Percentiles rank a stretch among this genome's conserved stretches.
Evolutionary conservation across 192 early-diverging fungal species (phyloP).

Genomic region (Coemansia umbellata): DNA sequence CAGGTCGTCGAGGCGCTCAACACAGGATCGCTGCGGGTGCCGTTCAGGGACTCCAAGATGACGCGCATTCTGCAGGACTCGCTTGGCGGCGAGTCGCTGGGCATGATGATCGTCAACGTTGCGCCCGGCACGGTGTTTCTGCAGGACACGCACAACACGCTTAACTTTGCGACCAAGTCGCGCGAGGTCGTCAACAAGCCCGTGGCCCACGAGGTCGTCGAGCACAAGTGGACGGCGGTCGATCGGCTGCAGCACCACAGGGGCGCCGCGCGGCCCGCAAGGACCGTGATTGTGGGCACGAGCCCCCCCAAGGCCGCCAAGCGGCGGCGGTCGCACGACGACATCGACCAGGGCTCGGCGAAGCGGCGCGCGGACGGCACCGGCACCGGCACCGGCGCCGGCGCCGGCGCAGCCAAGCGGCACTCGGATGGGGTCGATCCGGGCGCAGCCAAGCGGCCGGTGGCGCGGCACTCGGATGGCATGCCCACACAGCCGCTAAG

Average conservation of each 20-base stretch:
- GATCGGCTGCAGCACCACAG: slow-evolving; percentile 43
- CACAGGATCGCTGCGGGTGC: slow-evolving; percentile 50
- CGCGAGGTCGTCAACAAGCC: slow-evolving; percentile 60
- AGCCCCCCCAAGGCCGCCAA: slow-evolving; percentile 4
- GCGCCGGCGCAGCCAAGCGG: background rate
- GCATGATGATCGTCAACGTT: slow-evolving; percentile 68
- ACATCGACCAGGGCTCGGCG: background rate
- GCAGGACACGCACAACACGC: slow-evolving; percentile 57
- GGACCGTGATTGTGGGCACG: slow-evolving; percentile 6
- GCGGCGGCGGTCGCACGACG: slow-evolving; percentile 34
- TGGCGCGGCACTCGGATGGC: background rate
- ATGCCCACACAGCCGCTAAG: no score
- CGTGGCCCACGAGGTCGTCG: slow-evolving; percentile 43
- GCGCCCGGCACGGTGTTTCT: slow-evolving; percentile 53
- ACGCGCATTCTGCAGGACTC: slow-evolving; percentile 64
- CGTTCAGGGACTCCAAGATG: slow-evolving; percentile 67
- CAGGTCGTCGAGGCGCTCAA: slow-evolving; percentile 66
- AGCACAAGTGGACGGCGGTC: slow-evolving; percentile 27
- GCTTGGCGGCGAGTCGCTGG: slow-evolving; percentile 58
- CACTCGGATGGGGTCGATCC: slow-evolving; percentile 7
- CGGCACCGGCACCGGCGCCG: background rate
- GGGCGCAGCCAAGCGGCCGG: background rate
- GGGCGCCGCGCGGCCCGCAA: slow-evolving; percentile 6
- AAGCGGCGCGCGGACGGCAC: background rate
- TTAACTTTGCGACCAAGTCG: slow-evolving; percentile 63